Conservation (phyloP, 2,329 filamentous ascomycete genomes). For the Fusarium coffeatum region DNA sequence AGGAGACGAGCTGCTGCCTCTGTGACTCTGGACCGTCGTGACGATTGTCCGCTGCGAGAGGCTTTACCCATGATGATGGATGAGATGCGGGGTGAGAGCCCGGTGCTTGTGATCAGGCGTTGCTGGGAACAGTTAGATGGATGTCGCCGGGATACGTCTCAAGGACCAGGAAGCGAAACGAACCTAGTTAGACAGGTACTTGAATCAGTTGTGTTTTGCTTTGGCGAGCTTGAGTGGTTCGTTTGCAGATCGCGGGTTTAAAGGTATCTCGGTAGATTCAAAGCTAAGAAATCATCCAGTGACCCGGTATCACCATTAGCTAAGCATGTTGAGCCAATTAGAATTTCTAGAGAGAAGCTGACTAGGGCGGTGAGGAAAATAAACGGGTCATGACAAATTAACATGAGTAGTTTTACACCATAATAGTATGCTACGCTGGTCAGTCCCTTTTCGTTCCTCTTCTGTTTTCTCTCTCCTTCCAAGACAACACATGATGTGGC, state of each 20-base stretch:
- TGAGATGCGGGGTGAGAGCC: slow-evolving; percentile 16
- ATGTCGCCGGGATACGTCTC: neutral
- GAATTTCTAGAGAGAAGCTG: neutral
- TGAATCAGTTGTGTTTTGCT: slow-evolving; percentile 14
- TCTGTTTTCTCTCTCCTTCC: slow-evolving; percentile 25
- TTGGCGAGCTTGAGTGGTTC: slow-evolving; percentile 28
- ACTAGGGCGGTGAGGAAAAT: slow-evolving; percentile 31
- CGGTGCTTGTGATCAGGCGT: neutral
- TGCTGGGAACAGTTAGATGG: neutral
- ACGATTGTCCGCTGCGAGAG: slow-evolving; percentile 1
- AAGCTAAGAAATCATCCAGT: slow-evolving; percentile 30
- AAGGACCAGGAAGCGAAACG: neutral
- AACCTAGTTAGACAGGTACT: slow-evolving; percentile 20
- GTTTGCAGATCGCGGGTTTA: slow-evolving; percentile 34
- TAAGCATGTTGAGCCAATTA: slow-evolving; percentile 29
- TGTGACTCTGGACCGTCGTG: slow-evolving; percentile 3
- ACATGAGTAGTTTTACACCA: accelerated
- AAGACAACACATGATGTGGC: slow-evolving; percentile 31
- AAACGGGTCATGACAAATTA: slow-evolving; percentile 16
- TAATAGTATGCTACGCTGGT: accelerated
- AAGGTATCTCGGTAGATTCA: slow-evolving; percentile 36
- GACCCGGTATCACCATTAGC: slow-evolving; percentile 29
- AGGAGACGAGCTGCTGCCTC: slow-evolving; percentile 10
- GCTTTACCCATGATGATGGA: slow-evolving; percentile 28
- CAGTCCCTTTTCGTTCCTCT: accelerated